phyloP scores from a whole-genome alignment of 345 rosid species.

The Ailanthus altissimus region DNA sequence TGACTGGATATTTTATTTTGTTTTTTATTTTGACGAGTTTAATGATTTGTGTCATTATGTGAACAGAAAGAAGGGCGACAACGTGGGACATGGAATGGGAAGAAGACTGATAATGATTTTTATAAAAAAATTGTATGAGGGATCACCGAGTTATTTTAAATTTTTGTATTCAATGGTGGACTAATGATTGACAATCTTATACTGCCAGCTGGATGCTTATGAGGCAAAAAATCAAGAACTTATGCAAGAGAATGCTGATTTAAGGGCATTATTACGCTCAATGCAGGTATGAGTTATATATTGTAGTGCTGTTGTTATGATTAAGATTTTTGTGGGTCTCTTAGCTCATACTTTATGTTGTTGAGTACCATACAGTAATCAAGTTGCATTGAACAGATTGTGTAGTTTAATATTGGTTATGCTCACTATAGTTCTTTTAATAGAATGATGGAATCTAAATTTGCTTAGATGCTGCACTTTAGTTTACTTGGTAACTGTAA shows the following conservation, averaged over 20 bases:
- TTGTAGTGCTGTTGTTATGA: neutral
- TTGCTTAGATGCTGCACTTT: neutral
- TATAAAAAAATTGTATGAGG: slow-evolving; percentile 83
- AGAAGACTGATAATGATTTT: slow-evolving; percentile 92
- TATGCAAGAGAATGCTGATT: slow-evolving; percentile 80
- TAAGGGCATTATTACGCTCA: slow-evolving; percentile 85
- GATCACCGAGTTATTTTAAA: slow-evolving; percentile 16
- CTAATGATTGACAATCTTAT: slow-evolving; percentile 18
- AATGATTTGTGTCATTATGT: slow-evolving; percentile 18
- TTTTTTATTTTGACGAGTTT: slow-evolving; percentile 12
- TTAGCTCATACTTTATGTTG: neutral
- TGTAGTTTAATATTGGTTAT: neutral
- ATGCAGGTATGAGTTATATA: slow-evolving; percentile 62
- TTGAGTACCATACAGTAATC: neutral
- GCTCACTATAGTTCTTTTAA: neutral
- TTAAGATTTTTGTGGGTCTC: neutral
- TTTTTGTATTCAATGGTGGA: slow-evolving; percentile 5
- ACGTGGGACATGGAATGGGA: slow-evolving; percentile 99
- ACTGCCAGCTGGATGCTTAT: slow-evolving; percentile 84
- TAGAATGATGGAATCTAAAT: neutral
- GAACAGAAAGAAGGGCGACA: slow-evolving; percentile 96
- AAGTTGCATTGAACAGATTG: neutral
- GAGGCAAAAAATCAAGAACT: slow-evolving; percentile 93
- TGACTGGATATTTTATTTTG: neutral
- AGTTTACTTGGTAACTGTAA: neutral